Percentiles rank a stretch among this genome's conserved stretches.
Conservation (phyloP, 768 basidiomycete genomes). For the Boletus fagicola region DNA sequence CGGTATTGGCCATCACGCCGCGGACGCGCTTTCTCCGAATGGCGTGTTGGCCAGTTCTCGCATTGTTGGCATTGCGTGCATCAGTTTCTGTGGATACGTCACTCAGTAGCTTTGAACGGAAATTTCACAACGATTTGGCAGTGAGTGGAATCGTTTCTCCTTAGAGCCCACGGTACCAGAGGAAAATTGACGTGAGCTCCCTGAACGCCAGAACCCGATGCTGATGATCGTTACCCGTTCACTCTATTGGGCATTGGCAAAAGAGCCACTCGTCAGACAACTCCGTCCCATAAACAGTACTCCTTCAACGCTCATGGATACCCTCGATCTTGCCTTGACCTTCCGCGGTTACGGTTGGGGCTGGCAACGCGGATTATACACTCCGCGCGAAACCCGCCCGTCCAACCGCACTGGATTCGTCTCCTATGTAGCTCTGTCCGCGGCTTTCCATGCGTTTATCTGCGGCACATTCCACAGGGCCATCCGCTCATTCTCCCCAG, state of each 20-base stretch:
- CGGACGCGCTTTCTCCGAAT: not conserved
- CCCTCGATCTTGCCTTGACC: not conserved
- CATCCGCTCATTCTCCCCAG: not conserved
- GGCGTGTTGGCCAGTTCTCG: not conserved
- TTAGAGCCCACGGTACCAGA: not conserved
- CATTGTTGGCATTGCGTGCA: not conserved
- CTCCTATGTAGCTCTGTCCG: not conserved
- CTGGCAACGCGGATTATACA: not conserved
- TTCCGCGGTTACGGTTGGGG: not conserved
- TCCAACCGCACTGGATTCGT: not conserved
- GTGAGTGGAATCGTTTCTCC: not conserved
- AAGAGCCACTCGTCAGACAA: not conserved
- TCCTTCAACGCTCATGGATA: not conserved
- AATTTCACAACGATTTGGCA: not conserved
- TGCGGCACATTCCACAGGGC: not conserved
- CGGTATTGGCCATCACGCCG: not conserved
- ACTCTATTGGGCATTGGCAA: not conserved
- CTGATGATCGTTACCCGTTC: not conserved
- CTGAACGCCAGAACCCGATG: not conserved
- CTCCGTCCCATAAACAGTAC: not conserved
- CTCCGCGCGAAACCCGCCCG: not conserved
- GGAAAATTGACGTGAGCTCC: not conserved
- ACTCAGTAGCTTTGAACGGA: not conserved
- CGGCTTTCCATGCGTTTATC: not conserved
- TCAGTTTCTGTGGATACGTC: not conserved